Evolutionary conservation across 106 monocot genomes (phyloP).

Genomic region (Dactylorhiza incarnata): DNA sequence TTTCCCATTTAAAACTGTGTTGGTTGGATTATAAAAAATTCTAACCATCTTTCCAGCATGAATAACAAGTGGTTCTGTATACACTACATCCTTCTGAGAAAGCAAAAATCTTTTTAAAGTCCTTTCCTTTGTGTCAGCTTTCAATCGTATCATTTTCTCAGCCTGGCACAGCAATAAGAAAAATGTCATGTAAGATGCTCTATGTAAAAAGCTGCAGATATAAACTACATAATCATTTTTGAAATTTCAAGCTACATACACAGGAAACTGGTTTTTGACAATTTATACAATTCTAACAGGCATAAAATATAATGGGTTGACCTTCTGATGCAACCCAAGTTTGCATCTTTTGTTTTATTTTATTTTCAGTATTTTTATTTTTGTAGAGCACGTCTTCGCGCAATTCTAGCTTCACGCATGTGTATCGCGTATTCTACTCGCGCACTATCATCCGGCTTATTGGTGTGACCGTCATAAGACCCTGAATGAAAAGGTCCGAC

Average conservation of each 20-base stretch:
- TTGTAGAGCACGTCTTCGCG: no score
- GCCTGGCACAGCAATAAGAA: slow-evolving; percentile 31
- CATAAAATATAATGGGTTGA: slow-evolving; percentile 12
- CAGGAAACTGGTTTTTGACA: not conserved
- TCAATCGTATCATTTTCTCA: slow-evolving; percentile 51
- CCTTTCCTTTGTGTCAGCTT: slow-evolving; percentile 67
- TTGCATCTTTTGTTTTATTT: no score
- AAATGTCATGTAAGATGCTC: not conserved
- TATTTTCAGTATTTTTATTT: no score
- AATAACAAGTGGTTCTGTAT: slow-evolving; percentile 75
- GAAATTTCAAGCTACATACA: not conserved
- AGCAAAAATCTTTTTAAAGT: slow-evolving; percentile 75
- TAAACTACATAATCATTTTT: not conserved
- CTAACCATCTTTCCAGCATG: slow-evolving; percentile 64
- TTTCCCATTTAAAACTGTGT: slow-evolving; percentile 72
- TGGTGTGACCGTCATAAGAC: no score
- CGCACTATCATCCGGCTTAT: no score
- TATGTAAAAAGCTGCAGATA: not conserved
- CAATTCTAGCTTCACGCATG: no score
- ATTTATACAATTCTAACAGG: not conserved
- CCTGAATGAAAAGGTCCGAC: no score
- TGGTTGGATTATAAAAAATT: slow-evolving; percentile 79
- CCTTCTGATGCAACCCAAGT: no score
- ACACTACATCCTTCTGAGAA: slow-evolving; percentile 85
- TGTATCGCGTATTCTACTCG: no score